Evolutionary conservation across 208 protist genomes (phyloP).

Genomic region (Balamuthia mandrillaris): DNA sequence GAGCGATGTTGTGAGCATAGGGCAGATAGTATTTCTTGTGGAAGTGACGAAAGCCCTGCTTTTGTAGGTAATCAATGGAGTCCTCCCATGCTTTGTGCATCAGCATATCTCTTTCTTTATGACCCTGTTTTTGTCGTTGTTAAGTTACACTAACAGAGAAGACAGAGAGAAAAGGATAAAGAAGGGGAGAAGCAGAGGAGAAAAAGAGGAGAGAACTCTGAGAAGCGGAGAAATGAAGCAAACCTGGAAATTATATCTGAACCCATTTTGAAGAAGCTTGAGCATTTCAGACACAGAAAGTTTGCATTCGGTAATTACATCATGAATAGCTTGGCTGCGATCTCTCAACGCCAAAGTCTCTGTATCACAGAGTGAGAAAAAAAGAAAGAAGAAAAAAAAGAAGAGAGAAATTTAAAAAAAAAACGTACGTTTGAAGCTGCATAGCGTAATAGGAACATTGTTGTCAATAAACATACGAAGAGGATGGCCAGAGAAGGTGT

Average conservation of each 20-base stretch:
- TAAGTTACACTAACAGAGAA: no score
- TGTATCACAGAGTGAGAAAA: neutral
- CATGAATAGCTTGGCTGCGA: neutral
- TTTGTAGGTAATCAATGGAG: neutral
- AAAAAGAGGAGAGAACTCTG: neutral
- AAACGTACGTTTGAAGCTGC: constrained; percentile 33
- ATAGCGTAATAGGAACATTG: constrained; percentile 53
- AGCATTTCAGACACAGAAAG: constrained; percentile 2
- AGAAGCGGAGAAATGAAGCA: no score
- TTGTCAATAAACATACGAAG: constrained; percentile 51
- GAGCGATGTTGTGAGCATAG: no score
- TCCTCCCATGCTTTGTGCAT: constrained; percentile 4
- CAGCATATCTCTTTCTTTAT: neutral
- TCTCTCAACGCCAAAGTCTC: neutral
- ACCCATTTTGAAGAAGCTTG: neutral
- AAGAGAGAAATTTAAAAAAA: neutral
- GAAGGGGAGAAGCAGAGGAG: neutral
- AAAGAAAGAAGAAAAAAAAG: neutral
- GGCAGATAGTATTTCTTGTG: no score
- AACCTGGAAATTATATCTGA: constrained; percentile 25
- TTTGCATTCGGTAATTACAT: constrained; percentile 15
- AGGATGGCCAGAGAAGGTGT: constrained; percentile 51
- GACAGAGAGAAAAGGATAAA: neutral
- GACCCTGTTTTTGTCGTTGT: no score
- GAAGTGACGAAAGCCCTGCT: no score